phyloP scores from a whole-genome alignment of 2,329 filamentous ascomycete genomes.

The Rosellinia necatrix region DNA sequence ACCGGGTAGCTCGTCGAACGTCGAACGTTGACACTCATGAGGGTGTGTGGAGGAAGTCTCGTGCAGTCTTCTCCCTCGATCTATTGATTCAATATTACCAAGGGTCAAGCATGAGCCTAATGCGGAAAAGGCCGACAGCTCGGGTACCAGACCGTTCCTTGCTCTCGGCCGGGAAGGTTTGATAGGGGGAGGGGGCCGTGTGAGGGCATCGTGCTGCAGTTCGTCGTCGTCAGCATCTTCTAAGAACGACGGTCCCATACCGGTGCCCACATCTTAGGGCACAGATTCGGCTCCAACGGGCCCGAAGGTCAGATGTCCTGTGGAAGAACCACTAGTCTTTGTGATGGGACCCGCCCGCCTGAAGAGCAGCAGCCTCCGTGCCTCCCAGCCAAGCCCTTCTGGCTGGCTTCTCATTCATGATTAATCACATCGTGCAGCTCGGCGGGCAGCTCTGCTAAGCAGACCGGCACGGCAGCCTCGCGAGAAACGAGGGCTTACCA shows the following conservation, averaged over 20 bases:
- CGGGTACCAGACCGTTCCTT: constrained; percentile 9
- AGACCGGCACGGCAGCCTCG: background rate
- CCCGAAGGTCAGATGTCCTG: constrained; percentile 12
- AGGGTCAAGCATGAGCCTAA: constrained; percentile 24
- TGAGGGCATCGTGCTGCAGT: constrained; percentile 12
- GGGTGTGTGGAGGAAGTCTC: constrained; percentile 21
- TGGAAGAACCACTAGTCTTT: constrained; percentile 6
- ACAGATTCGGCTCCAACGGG: background rate
- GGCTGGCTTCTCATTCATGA: constrained; percentile 13
- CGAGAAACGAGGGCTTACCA: constrained; percentile 18
- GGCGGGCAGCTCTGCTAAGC: constrained; percentile 11
- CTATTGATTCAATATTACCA: constrained; percentile 29
- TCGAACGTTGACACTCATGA: constrained; percentile 4
- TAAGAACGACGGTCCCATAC: constrained; percentile 9
- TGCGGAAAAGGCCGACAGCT: constrained; percentile 16
- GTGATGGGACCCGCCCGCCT: constrained; percentile 7
- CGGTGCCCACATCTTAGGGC: constrained; percentile 9
- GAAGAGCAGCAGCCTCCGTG: constrained; percentile 6
- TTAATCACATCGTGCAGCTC: constrained; percentile 18
- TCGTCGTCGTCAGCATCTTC: constrained; percentile 26
- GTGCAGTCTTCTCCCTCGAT: constrained; percentile 17
- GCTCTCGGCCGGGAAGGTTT: constrained; percentile 4
- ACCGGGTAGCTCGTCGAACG: background rate
- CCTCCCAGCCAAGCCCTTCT: constrained; percentile 6
- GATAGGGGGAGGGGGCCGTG: constrained; percentile 1